A percentile compares a stretch with the other conserved stretches of the same genome.
Evolutionary conservation across 306 rosid species (phyloP).

Genomic region (Cicer pinnatifidum): DNA sequence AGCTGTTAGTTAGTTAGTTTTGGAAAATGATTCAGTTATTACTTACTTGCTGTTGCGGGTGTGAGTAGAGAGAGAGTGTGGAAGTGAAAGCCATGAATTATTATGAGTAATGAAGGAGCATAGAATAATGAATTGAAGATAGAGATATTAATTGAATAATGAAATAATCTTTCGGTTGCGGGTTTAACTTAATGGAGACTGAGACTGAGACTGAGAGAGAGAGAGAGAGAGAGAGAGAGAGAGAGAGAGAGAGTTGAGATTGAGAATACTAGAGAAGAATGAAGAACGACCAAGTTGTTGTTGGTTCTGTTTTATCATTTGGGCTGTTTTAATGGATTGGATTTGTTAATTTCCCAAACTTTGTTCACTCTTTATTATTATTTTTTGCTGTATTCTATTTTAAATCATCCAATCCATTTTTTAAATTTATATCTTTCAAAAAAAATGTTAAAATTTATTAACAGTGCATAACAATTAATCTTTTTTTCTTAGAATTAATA

Average conservation of each 20-base stretch:
- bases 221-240: no score
- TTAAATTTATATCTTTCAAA: no score
- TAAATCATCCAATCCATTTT: no score
- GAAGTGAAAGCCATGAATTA: slow-evolving; percentile 67
- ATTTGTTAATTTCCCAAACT: not conserved
- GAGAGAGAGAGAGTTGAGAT: not conserved
- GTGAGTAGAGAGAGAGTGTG: slow-evolving; percentile 63
- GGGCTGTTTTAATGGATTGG: slow-evolving; percentile 10
- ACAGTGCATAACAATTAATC: no score
- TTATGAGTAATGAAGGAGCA: slow-evolving; percentile 38
- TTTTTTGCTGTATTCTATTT: no score
- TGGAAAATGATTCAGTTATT: not conserved
- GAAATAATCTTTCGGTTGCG: not conserved
- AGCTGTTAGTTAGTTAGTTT: slow-evolving; percentile 7
- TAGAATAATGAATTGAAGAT: slow-evolving; percentile 1
- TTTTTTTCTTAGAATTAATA: no score
- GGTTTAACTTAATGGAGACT: slow-evolving; percentile 13
- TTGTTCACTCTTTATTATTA: no score
- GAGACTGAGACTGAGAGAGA: slow-evolving; percentile 26
- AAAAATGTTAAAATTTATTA: no score
- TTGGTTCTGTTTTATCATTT: slow-evolving; percentile 22
- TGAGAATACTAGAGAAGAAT: slow-evolving; percentile 9
- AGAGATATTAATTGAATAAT: not conserved
- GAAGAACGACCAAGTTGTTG: not conserved
- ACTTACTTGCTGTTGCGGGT: slow-evolving; percentile 43